phyloP scores from a whole-genome alignment of 2,329 filamentous ascomycete genomes.

The Colletotrichum acutatum region DNA sequence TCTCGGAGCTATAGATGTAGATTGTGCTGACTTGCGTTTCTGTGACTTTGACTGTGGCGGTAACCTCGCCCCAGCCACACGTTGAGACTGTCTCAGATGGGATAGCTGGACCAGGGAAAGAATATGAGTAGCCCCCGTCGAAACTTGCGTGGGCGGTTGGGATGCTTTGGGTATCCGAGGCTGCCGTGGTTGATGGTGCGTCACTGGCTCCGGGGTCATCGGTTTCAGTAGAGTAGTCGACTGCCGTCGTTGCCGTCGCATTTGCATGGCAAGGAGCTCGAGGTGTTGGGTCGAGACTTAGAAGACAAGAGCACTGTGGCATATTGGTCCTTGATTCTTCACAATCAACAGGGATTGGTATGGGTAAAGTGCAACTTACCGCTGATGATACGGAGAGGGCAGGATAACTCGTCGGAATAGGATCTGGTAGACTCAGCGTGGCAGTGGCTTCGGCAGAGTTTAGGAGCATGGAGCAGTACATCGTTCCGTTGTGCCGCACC shows the following conservation, averaged over 20 bases:
- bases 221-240: neutral
- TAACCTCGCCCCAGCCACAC: neutral
- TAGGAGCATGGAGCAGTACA: slow-evolving; percentile 29
- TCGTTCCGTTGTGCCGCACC: slow-evolving; percentile 23
- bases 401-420: slow-evolving; percentile 18
- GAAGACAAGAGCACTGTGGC: slow-evolving; percentile 27
- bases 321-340: neutral
- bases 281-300: neutral
- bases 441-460: neutral
- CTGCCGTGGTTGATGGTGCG: neutral
- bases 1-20: neutral
- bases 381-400: slow-evolving; percentile 14
- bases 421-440: neutral
- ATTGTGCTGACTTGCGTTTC: slow-evolving; percentile 22
- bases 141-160: neutral
- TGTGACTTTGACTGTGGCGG: slow-evolving; percentile 16
- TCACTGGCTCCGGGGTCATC: too few relatives aligned
- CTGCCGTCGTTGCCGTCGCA: neutral
- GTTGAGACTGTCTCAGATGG: neutral
- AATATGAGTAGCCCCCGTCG: slow-evolving; percentile 21
- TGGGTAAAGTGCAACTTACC: neutral
- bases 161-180: neutral
- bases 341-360: neutral
- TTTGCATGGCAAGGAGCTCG: neutral
- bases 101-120: neutral